These are phyloP conservation scores for Colletotrichum tropicicola DNA, from an alignment of 2,329 filamentous ascomycete species.

Conservation along the genomic window DNA sequence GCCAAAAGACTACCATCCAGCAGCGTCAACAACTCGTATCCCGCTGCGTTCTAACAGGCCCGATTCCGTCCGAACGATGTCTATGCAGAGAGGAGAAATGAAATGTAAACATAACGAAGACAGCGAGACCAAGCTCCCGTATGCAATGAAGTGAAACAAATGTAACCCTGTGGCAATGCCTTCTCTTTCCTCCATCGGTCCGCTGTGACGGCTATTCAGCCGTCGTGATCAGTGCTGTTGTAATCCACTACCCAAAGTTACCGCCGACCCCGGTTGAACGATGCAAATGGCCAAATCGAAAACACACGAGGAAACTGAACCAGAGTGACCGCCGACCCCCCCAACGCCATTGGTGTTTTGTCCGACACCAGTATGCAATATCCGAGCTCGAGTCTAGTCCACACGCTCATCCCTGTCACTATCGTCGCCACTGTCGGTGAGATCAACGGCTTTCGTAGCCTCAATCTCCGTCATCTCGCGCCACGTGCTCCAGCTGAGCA, in stretches of 20 bases:
- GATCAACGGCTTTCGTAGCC: conserved; percentile 62
- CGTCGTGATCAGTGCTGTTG: conserved; percentile 6
- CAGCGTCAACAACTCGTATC: conserved; percentile 1
- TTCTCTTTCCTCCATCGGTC: not conserved
- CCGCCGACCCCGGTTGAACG: too few species aligned
- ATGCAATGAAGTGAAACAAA: not conserved
- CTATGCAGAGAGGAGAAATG: not conserved
- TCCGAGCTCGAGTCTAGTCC: conserved; percentile 27
- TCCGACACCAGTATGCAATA: conserved; percentile 20
- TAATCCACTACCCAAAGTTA: conserved; percentile 12
- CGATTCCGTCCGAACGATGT: not conserved
- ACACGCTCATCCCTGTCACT: conserved; percentile 50
- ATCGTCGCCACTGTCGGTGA: conserved; percentile 55
- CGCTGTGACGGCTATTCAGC: not conserved
- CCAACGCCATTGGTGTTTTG: conserved; percentile 22
- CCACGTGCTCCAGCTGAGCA: conserved; percentile 92
- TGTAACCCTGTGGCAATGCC: not conserved
- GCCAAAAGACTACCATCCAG: not conserved
- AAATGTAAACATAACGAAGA: too few species aligned
- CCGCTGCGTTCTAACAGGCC: not conserved
- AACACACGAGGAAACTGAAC: conserved; percentile 4
- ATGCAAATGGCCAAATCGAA: conserved; percentile 8
- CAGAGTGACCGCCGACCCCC: not conserved
- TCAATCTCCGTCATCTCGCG: conserved; percentile 90
- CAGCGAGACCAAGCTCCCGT: not conserved